Evolutionary conservation across 164 flowering plant species (phyloP).

Genomic region (Pachysandra terminalis): DNA sequence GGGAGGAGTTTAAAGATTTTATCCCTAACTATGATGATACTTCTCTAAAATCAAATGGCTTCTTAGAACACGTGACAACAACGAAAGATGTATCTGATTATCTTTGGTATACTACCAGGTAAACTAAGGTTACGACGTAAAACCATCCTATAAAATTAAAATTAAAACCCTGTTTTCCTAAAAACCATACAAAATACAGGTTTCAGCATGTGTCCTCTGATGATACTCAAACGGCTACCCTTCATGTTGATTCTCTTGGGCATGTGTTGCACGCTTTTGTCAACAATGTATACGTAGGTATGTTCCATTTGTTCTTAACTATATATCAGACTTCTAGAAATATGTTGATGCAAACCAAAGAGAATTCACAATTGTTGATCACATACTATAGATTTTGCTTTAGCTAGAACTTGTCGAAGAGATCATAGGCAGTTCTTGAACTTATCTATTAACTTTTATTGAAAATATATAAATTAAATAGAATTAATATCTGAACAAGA

Average conservation of each 20-base stretch:
- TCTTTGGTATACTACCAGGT: constrained; percentile 86
- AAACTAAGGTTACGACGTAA: constrained; percentile 4
- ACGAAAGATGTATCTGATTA: constrained; percentile 57
- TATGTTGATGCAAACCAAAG: background rate
- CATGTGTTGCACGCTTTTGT: constrained; percentile 69
- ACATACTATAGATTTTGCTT: too few relatives aligned
- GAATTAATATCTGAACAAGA: too few relatives aligned
- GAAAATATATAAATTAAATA: too few relatives aligned
- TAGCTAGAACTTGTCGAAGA: too few relatives aligned
- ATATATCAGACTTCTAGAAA: background rate
- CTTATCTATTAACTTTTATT: too few relatives aligned
- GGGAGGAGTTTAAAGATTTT: constrained; percentile 37
- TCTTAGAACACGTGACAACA: constrained; percentile 44
- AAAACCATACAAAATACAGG: constrained; percentile 30
- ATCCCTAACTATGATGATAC: constrained; percentile 33
- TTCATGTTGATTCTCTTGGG: constrained; percentile 45
- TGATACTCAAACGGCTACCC: constrained; percentile 14
- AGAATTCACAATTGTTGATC: too few relatives aligned
- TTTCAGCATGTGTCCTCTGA: constrained; percentile 27
- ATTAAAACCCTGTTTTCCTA: too few relatives aligned
- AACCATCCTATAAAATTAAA: background rate
- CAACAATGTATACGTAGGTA: constrained; percentile 54
- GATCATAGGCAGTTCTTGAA: too few relatives aligned
- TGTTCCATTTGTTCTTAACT: background rate
- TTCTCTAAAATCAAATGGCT: constrained; percentile 13